Evolutionary conservation across 2,329 filamentous ascomycete species (phyloP), one percentile per base, ranked within the genome.

Genomic region (Stagonosporopsis vannaccii): DNA sequence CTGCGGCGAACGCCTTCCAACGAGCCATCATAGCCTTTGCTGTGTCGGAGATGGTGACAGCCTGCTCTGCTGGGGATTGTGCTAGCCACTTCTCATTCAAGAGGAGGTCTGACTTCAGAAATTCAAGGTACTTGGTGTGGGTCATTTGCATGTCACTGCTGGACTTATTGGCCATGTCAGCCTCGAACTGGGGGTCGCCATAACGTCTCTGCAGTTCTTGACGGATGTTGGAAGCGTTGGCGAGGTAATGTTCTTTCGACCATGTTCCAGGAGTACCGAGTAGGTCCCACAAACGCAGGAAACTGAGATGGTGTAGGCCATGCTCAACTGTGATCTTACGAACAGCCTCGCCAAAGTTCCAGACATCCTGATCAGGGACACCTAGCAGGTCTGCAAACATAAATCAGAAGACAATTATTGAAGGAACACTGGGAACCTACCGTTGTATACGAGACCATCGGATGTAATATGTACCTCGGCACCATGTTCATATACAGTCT

Each of bases 391-490:
- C 78, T 74, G 41, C n/a, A 6, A 19, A 2, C 7, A 11, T 58
- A 13, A 59, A 44, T 22, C 13, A 37, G 15, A 15, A 12, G 5
- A 19, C 35, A n/a, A n/a, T n/a, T n/a, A 4, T n/a, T 2, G 8
- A 17, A 1, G 26, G 2, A 7, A 22, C 1, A 17, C 1, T 8
- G 9, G n/a, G 7, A 26, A 25, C 42, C 5, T 58, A 75, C 73
- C 72, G 53, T 76, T 77, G 50, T 74, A 80, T 1, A 79, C 74
- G 2, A 80, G 68, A 0, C 79, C 79, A 51, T 81, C 79, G 0
- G 78, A 79, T 28, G 72, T 74, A 35, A 81, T 79, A 50, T 75
- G 69, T 1, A 80, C 66, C 35, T 77, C 67, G 2, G 77, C 78
- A 5, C 78, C 79, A 15, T 72, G 75, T 11, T 67, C 58, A 52